Evolutionary conservation across 2,329 filamentous ascomycete genomes (phyloP), one percentile per base, ranked within the genome.

Genomic region (Thermoascus crustaceus): DNA sequence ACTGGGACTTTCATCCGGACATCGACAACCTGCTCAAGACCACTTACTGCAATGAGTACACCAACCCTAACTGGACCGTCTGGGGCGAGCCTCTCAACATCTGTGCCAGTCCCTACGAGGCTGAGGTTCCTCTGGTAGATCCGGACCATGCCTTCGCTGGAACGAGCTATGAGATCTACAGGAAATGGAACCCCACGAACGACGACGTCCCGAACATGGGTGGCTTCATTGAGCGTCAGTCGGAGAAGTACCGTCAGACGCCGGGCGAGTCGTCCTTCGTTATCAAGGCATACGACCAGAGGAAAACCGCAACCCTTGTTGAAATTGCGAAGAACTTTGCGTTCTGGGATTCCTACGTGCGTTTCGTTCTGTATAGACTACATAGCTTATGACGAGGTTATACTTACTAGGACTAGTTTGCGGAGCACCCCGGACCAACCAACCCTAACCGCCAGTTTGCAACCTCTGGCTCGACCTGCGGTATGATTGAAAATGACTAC

Each of bases 401-500:
- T 10, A 21, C 19, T 14, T 8, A 11, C n/a, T 30, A 8, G 16
- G 20, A 32, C 32, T 44, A 54, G 49, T 52, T 54, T 41, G 53
- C 57, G 13, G 56, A 63, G 32, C 56, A 61, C 30, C 60, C 61
- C 2, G 60, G 61, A 5, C 59, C 60, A 8, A 65, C 60, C 7
- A 61, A 64, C 40, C 51, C 58, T 9, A 64, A 65, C 37, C 54
- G 60, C 17, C 59, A 62, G 37, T 63, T 60, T 32, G 55, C 58
- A 6, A 64, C 60, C 1, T 58, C 55, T 2, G 59, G 57, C 7
- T 58, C 57, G 0, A 48, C 47, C 8, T 58, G 56, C 21, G 57
- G 58, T 13, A 49, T 54, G 31, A 49, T 55, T 2, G 54, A 54
- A 22, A 59, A 59, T 31, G 50, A 48, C 3, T 29, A 53, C 34